phyloP scores from a whole-genome alignment of 2,329 filamentous ascomycete species.

The Pyrenophora graminea region DNA sequence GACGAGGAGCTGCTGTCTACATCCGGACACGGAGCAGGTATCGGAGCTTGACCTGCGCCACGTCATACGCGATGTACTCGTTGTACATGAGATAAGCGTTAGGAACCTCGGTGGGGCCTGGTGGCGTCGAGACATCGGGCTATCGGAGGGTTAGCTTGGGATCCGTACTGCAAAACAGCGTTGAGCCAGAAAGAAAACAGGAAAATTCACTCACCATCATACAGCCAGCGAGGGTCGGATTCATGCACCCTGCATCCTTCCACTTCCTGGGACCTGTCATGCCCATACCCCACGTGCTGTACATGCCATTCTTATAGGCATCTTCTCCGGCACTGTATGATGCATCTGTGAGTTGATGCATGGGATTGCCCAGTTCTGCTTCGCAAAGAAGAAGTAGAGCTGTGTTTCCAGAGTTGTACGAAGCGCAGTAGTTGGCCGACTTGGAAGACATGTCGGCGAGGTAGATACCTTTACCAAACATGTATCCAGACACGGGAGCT shows the following conservation, averaged over 20 bases:
- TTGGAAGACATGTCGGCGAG: conserved; percentile 81
- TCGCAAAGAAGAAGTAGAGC: conserved; percentile 83
- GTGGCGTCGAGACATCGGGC: conserved; percentile 43
- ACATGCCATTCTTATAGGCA: conserved; percentile 63
- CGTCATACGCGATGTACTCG: conserved; percentile 74
- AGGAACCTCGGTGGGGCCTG: conserved; percentile 55
- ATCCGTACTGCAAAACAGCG: background rate
- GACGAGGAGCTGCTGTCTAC: conserved; percentile 9
- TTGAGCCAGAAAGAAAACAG: background rate
- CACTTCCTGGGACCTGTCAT: conserved; percentile 66
- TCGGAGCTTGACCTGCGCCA: conserved; percentile 69
- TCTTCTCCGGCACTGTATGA: conserved; percentile 67
- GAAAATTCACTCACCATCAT: conserved; percentile 62
- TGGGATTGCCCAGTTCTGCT: conserved; percentile 76
- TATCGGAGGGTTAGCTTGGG: conserved; percentile 16
- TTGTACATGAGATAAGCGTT: conserved; percentile 65
- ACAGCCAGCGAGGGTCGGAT: conserved; percentile 68
- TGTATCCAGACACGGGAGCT: conserved; percentile 78
- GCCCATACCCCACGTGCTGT: conserved; percentile 74
- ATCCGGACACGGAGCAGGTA: conserved; percentile 66
- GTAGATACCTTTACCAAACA: conserved; percentile 91
- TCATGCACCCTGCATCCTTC: conserved; percentile 74
- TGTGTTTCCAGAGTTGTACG: conserved; percentile 65
- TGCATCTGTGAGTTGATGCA: conserved; percentile 64
- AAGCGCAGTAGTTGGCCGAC: conserved; percentile 75